Base-by-base conservation (phyloP, 495 filamentous ascomycete genomes). In the Penicillium waksmanii region DNA sequence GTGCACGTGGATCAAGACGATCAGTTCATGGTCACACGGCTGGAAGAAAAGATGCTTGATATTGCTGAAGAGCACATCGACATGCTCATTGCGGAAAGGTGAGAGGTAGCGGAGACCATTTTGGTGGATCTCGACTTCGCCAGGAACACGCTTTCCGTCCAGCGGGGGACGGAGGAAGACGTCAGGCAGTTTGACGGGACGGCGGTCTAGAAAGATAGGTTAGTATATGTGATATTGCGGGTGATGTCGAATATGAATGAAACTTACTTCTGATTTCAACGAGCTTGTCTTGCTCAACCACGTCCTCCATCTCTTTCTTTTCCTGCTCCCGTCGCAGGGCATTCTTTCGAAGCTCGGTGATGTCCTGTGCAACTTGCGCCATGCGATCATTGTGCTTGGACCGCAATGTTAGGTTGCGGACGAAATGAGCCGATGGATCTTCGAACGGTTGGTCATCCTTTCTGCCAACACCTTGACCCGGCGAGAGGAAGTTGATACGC, bases 401-500 rank as follows among this genome's bases (percentile, higher is more conserved):
- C 53, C 93, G 85, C 75, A 98, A 92, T 1, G 96, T 98, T 69
- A 99, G 80, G 71, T 93, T 97, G 57, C 96, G 84, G 34, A 99
- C 87, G 64, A 99, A 99, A 68, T 98, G 94, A 4, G 96, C 96
- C 6, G 89, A 88, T 4, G 94, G 85, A 67, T 99, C 96, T 76
- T 99, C 96, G 63, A 99, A 99, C 0, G 96, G 96, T 70, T 97
- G 92, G 62, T 99, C 96, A 73, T 99, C 96, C 72, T 98, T 99
- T 65, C 95, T 79, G 31, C 95, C 96, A 53, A 99, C 96, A 77
- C 96, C 96, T 73, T 99, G 96, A 40, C 96, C 96, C 15, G 96
- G 96, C 15, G 93, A 96, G 10, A 98, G 81, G 69, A 99, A 96
- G 74, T 99, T 99, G 80, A 99, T 95, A 51, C 96, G 87, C 13